Conservation (phyloP, 2,329 filamentous ascomycete species). For the Aspergillus fumigatus region DNA sequence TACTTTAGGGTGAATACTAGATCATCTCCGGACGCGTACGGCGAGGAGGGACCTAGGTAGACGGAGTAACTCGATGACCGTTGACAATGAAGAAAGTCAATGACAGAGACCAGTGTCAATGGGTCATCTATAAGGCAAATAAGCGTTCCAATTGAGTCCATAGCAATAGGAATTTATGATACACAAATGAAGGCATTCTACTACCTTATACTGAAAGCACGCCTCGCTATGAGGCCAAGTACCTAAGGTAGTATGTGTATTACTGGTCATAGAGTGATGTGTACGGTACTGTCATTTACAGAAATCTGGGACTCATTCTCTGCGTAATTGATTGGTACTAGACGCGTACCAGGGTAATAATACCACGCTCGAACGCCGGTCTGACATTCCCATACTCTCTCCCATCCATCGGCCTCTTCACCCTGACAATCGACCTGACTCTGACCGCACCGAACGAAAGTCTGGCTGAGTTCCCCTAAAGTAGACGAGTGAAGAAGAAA, state of each 20-base stretch:
- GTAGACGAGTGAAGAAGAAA: constrained; percentile 14
- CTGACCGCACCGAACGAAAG: constrained; percentile 16
- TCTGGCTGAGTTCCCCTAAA: constrained; percentile 17
- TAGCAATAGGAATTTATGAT: not conserved
- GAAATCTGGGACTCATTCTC: not conserved
- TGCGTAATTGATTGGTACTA: not conserved
- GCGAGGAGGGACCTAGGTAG: not conserved
- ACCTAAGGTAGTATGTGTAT: not conserved
- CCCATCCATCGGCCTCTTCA: constrained; percentile 9
- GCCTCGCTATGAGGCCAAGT: not conserved
- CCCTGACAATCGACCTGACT: not conserved
- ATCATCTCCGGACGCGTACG: not conserved
- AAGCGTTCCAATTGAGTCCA: not conserved
- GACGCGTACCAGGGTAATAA: not conserved
- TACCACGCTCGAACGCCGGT: not conserved
- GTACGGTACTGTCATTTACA: not conserved
- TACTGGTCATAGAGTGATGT: not conserved
- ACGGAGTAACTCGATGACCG: not conserved
- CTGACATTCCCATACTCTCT: not conserved
- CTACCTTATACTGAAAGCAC: not conserved
- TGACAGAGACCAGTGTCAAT: not conserved
- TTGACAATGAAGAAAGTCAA: not conserved
- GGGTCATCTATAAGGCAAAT: not conserved
- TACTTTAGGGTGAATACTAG: not conserved
- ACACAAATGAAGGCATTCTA: no score